Conservation (phyloP, 306 rosid species). For the Cucurbita ficifolia region DNA sequence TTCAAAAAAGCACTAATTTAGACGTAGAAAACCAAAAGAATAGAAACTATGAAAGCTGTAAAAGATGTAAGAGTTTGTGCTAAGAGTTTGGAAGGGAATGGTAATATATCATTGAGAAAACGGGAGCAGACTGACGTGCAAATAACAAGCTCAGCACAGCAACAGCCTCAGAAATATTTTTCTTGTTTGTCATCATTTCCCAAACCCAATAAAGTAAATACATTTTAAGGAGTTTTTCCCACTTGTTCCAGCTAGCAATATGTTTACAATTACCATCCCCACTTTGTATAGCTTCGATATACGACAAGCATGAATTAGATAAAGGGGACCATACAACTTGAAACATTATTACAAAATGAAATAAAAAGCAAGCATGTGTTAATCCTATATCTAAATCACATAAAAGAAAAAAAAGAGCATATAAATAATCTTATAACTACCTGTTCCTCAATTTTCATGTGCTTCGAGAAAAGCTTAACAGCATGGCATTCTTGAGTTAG, state of each 20-base stretch:
- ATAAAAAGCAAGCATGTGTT: background rate
- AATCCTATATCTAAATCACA: background rate
- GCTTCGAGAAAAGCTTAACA: conserved; percentile 76
- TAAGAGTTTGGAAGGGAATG: background rate
- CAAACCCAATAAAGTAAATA: background rate
- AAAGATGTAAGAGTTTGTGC: background rate
- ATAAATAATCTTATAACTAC: conserved; percentile 11
- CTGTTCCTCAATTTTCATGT: conserved; percentile 78
- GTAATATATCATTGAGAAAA: background rate
- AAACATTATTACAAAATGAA: background rate
- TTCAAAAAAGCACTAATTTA: too few species aligned
- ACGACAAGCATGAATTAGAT: background rate
- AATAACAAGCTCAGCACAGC: conserved; percentile 11
- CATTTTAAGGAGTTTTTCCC: background rate
- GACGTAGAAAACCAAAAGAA: background rate
- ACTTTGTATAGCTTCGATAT: background rate
- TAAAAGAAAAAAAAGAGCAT: background rate
- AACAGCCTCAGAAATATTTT: background rate
- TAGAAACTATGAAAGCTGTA: background rate
- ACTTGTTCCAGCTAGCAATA: background rate
- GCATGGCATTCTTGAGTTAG: conserved; percentile 58
- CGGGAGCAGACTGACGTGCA: conserved; percentile 28
- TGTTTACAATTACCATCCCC: background rate
- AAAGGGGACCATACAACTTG: background rate
- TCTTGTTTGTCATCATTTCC: conserved; percentile 12